Evolutionary conservation across 2,329 filamentous ascomycete genomes (phyloP).

Genomic region (Hawksworthiomyces lignivorus): DNA sequence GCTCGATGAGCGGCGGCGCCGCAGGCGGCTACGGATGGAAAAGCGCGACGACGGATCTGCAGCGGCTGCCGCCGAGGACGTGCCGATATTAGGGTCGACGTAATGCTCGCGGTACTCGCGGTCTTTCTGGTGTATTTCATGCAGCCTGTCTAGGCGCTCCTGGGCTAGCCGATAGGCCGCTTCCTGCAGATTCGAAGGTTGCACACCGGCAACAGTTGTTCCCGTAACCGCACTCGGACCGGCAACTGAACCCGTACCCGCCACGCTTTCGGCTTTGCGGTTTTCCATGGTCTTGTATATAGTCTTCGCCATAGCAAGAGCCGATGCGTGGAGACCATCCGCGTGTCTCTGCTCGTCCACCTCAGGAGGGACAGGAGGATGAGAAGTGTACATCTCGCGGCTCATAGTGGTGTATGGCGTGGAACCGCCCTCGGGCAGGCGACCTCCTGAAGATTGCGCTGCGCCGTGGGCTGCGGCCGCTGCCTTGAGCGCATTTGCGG

Average conservation of each 20-base stretch:
- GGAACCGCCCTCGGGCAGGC: conserved; percentile 54
- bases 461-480: conserved; percentile 55
- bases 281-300: conserved; percentile 81
- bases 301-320: conserved; percentile 79
- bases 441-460: conserved; percentile 16
- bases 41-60: conserved; percentile 33
- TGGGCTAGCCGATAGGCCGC: conserved; percentile 80
- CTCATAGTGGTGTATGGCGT: conserved; percentile 60
- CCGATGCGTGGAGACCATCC: conserved; percentile 70
- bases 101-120: conserved; percentile 71
- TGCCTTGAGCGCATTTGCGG: conserved; percentile 46
- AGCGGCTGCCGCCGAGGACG: conserved; percentile 23
- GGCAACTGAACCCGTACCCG: background rate
- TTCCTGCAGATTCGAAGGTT: conserved; percentile 67
- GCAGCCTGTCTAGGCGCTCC: conserved; percentile 72
- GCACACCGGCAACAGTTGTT: conserved; percentile 28
- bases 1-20: conserved; percentile 55
- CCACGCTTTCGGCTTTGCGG: conserved; percentile 2
- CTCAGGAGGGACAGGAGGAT: conserved; percentile 64
- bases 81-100: conserved; percentile 33
- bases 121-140: conserved; percentile 58
- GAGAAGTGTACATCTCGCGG: conserved; percentile 69
- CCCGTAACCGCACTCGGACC: conserved; percentile 3
- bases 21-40: conserved; percentile 46
- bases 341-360: conserved; percentile 65